Evolutionary conservation across 2,329 filamentous ascomycete genomes (phyloP), one percentile per base, ranked within the genome.

Genomic region (Thielaviopsis punctulata): DNA sequence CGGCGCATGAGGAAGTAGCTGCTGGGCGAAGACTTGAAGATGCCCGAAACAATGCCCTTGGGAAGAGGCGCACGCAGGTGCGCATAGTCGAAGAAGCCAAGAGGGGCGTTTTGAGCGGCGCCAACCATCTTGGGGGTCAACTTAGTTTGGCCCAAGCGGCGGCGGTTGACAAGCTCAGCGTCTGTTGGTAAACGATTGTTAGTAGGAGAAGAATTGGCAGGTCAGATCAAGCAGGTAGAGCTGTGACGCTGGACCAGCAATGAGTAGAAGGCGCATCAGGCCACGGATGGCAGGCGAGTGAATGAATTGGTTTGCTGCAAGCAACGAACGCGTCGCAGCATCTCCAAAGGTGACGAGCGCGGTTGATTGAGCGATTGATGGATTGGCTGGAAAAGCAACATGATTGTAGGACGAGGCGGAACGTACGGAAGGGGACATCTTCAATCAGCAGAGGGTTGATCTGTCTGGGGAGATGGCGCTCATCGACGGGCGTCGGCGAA

Each of bases 1-100:
- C 86, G 82, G 67, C 86, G 82, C 86, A 98, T 98, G 60, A 98
- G 71, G 66, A 96, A 98, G 69, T 98, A 98, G 59, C 86, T 92
- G 64, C 87, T 87, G 4, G 92, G 90, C 63, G 81, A 81, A 55
- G 81, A 82, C 62, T 86, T 83, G 72, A 96, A 96, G 61, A 98
- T 93, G 62, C 92, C 92, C 5, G 89, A 95, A 24, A 81, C 79
- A 59, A 96, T 82, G 58, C 92, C 88, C 67, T 89, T 92, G 48
- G 92, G 92, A 46, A 98, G 71, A 13, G 92, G 90, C 56, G 89
- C 90, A 62, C 90, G 84, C 48, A 98, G 75, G 65, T 98, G 92
- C 58, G 89, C 90, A 66, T 98, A 98, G 67, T 96, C 92, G 64
- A 98, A 95, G 46, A 82, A 79, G 49, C 86, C 87, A 56, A 92